phyloP scores from a whole-genome alignment of 371 early-diverging fungal species.

The Mucor lusitanicus region DNA sequence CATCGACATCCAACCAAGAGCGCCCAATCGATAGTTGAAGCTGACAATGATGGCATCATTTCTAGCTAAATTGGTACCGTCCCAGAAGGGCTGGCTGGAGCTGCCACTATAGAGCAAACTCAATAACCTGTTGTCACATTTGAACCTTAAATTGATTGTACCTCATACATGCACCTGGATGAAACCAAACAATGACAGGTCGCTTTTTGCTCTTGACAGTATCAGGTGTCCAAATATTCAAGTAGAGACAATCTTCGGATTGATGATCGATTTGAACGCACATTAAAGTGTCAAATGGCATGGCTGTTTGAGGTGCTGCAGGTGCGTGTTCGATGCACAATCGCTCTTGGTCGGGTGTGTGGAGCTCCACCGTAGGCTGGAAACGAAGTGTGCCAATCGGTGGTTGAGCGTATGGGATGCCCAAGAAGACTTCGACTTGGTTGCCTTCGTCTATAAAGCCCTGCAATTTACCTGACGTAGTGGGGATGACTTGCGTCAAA shows the following conservation, averaged over 20 bases:
- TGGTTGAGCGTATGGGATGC: constrained; percentile 40
- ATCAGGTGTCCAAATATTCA: constrained; percentile 37
- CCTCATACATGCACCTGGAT: constrained; percentile 41
- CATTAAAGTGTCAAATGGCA: constrained; percentile 48
- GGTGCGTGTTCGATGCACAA: constrained; percentile 21
- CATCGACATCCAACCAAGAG: constrained; percentile 37
- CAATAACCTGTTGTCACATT: not conserved
- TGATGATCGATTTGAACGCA: constrained; percentile 34
- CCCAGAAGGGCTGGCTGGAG: constrained; percentile 38
- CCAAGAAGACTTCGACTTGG: constrained; percentile 31
- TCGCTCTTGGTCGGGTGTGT: constrained; percentile 16
- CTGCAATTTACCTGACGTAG: constrained; percentile 31
- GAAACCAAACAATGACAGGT: constrained; percentile 42
- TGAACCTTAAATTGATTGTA: not conserved
- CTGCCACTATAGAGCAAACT: constrained; percentile 25
- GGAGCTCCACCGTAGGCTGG: constrained; percentile 23
- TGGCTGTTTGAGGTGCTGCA: constrained; percentile 35
- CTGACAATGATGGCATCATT: constrained; percentile 37
- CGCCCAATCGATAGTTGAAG: constrained; percentile 42
- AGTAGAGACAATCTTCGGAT: constrained; percentile 42
- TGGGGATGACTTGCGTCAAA: constrained; percentile 15
- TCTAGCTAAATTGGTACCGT: constrained; percentile 37
- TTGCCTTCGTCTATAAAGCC: constrained; percentile 28
- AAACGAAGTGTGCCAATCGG: constrained; percentile 36
- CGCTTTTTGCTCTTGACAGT: constrained; percentile 15